Percentiles rank a stretch among this genome's conserved stretches.
Conservation (phyloP, 306 rosid genomes). For the Lagenaria siceraria region DNA sequence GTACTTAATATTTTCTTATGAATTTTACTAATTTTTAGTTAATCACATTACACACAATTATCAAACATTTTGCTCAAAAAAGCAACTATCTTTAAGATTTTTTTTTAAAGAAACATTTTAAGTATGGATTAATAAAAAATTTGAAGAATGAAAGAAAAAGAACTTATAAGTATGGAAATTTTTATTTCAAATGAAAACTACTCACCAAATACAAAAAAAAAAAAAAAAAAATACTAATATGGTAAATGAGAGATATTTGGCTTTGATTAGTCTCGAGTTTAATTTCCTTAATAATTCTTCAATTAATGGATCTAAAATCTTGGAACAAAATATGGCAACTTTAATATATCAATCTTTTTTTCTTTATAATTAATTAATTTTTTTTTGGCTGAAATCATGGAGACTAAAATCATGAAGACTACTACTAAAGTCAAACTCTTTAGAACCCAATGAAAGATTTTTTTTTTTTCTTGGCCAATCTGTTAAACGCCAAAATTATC, state of each 20-base stretch:
- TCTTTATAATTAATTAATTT: background rate
- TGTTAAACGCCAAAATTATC: background rate
- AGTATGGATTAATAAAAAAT: too few species aligned
- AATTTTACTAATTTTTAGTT: too few species aligned
- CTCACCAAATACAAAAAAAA: background rate
- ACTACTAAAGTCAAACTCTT: background rate
- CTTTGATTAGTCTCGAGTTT: background rate
- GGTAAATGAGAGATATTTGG: background rate
- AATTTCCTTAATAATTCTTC: background rate
- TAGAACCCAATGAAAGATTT: too few species aligned
- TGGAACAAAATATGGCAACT: background rate
- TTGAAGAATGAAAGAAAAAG: too few species aligned
- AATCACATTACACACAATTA: too few species aligned
- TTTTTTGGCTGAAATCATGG: background rate
- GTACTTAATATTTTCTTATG: background rate
- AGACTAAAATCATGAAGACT: background rate
- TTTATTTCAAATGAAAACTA: too few species aligned
- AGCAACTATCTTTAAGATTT: too few species aligned
- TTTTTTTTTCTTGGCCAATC: background rate
- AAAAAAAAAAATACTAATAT: background rate
- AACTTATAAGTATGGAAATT: too few species aligned
- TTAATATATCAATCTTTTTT: background rate
- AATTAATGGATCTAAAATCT: background rate
- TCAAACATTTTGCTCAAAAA: too few species aligned
- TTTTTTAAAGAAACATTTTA: too few species aligned